Evolutionary conservation across 371 early-diverging fungal species (phyloP).

Genomic region (Dinochytrium kinnereticum): DNA sequence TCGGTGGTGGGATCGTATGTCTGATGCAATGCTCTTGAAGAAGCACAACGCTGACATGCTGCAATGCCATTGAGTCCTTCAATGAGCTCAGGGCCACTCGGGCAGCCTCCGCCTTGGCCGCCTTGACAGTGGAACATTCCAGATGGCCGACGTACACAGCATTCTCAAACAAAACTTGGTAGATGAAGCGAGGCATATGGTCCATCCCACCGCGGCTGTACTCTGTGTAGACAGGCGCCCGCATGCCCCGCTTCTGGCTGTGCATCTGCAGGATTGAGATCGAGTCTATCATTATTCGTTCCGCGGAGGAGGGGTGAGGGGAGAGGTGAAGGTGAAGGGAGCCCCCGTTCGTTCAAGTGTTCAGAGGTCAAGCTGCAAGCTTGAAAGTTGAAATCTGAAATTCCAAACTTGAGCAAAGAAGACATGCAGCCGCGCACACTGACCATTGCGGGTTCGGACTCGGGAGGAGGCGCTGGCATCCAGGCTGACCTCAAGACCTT

Average conservation of each 20-base stretch:
- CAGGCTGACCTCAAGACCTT: constrained; percentile 91
- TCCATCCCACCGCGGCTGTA: neutral
- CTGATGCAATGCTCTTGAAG: neutral
- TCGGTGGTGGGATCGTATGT: neutral
- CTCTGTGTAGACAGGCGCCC: neutral
- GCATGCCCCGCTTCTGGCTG: neutral
- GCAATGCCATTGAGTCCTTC: neutral
- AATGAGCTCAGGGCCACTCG: neutral
- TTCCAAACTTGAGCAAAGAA: neutral
- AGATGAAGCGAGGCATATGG: neutral
- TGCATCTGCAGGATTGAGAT: neutral
- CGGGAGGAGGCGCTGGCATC: constrained; percentile 68
- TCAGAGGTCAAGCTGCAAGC: no score
- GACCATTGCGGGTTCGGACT: constrained; percentile 59
- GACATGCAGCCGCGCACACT: constrained; percentile 26
- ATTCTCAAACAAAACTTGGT: neutral
- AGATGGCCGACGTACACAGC: neutral
- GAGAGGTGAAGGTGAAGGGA: no score
- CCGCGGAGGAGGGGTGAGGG: no score
- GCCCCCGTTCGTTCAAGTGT: no score
- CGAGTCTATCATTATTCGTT: no score
- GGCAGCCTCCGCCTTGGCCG: constrained; percentile 5
- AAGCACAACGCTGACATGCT: neutral
- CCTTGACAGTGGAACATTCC: neutral
- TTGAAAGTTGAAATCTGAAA: neutral